These are phyloP conservation scores for Mycena filopes DNA, from an alignment of 768 basidiomycete species.

Conservation along the genomic window DNA sequence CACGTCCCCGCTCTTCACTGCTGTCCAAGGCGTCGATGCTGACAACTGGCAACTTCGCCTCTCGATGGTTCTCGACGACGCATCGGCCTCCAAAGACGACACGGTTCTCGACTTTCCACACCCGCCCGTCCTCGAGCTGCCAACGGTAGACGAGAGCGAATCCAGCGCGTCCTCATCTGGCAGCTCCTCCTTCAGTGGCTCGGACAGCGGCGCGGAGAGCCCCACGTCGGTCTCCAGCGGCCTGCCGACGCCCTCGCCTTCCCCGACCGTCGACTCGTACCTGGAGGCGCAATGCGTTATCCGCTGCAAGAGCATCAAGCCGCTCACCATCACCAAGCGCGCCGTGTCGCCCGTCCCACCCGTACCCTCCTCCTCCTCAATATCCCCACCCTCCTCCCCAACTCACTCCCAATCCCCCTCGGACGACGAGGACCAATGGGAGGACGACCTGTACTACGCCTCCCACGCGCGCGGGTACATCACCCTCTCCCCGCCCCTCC, in stretches of 20 bases:
- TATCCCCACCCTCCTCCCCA: background rate
- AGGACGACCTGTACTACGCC: slow-evolving; percentile 26
- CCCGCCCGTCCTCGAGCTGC: background rate
- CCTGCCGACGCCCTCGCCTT: slow-evolving; percentile 3
- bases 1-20: slow-evolving; percentile 1
- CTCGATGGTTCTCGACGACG: background rate
- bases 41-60: background rate
- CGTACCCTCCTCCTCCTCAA: background rate
- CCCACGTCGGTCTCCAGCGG: too few species aligned
- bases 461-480: slow-evolving; percentile 16
- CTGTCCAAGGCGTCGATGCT: background rate
- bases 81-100: background rate
- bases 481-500: slow-evolving; percentile 14
- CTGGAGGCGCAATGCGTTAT: slow-evolving; percentile 5
- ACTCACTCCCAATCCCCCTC: too few species aligned
- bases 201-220: background rate
- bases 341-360: slow-evolving; percentile 19
- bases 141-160: slow-evolving; percentile 6
- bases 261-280: background rate
- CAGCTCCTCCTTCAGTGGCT: too few species aligned
- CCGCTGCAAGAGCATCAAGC: slow-evolving; percentile 29
- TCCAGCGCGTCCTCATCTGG: background rate
- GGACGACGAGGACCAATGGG: background rate
- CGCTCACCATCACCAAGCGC: slow-evolving; percentile 20
- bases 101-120: background rate